Evolutionary conservation across 768 basidiomycete species (phyloP).

Genomic region (Trametes meyenii): DNA sequence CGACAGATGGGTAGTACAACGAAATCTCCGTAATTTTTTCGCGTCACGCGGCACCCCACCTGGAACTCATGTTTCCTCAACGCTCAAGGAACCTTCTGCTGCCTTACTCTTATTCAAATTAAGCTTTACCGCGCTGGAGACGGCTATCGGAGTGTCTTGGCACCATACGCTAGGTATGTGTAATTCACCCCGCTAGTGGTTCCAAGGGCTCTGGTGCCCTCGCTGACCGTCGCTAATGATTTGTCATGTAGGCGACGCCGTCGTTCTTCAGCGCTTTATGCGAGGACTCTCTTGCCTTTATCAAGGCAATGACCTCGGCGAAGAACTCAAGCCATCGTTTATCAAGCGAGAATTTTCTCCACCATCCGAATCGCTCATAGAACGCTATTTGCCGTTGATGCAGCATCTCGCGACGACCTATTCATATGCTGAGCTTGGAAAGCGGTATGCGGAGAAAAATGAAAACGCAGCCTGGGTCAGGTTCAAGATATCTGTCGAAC

Average conservation of each 20-base stretch:
- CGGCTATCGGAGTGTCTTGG: slow-evolving; percentile 39
- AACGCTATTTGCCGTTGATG: slow-evolving; percentile 28
- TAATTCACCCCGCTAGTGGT: neutral
- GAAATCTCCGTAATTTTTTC: slow-evolving; percentile 4
- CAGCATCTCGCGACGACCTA: slow-evolving; percentile 30
- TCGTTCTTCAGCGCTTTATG: slow-evolving; percentile 35
- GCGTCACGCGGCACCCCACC: neutral
- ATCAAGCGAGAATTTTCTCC: slow-evolving; percentile 28
- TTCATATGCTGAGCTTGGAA: slow-evolving; percentile 26
- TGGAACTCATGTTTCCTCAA: neutral
- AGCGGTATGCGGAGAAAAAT: slow-evolving; percentile 13
- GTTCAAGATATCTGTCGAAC: slow-evolving; percentile 1
- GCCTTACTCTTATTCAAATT: slow-evolving; percentile 34
- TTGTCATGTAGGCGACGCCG: slow-evolving; percentile 32
- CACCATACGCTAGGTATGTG: slow-evolving; percentile 38
- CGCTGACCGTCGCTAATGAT: neutral
- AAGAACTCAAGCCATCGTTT: slow-evolving; percentile 29
- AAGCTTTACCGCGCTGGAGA: slow-evolving; percentile 29
- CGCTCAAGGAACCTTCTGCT: neutral
- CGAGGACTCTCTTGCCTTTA: slow-evolving; percentile 35
- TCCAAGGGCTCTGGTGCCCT: neutral
- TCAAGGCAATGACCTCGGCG: slow-evolving; percentile 21
- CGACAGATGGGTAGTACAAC: slow-evolving; percentile 17
- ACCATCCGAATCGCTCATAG: slow-evolving; percentile 21
- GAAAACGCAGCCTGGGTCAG: neutral